Percentiles rank a stretch among this genome's conserved stretches.
These are phyloP conservation scores for Pseudozyma tsukubaensis DNA, from an alignment of 1,284 basidiomycete species.

Conservation along the genomic window DNA sequence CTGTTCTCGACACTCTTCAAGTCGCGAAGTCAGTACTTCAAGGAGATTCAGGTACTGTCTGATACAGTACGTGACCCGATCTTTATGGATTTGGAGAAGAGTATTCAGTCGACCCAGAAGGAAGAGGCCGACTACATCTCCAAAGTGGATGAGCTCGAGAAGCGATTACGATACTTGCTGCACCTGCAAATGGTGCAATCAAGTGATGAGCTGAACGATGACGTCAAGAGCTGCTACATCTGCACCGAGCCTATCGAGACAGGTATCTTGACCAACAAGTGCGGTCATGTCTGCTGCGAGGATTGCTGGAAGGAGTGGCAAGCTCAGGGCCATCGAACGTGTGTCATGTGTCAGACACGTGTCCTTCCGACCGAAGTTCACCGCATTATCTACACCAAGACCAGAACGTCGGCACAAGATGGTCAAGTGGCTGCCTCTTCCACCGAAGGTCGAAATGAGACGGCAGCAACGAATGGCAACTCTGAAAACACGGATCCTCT, in stretches of 20 bases:
- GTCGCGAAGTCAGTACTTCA: conserved; percentile 58
- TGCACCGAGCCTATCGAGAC: conserved; percentile 61
- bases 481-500: conserved; percentile 2
- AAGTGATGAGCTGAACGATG: conserved; percentile 38
- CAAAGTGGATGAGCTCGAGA: conserved; percentile 48
- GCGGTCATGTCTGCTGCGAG: conserved; percentile 63
- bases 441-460: not conserved
- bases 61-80: conserved; percentile 61
- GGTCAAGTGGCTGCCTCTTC: conserved; percentile 13
- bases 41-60: conserved; percentile 62
- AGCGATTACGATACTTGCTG: conserved; percentile 57
- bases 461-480: not conserved
- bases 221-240: conserved; percentile 56
- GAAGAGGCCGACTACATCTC: conserved; percentile 44
- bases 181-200: conserved; percentile 58
- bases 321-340: conserved; percentile 49
- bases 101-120: conserved; percentile 27
- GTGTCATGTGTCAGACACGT: conserved; percentile 61
- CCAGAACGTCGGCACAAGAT: conserved; percentile 2
- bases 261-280: conserved; percentile 61
- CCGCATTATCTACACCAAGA: conserved; percentile 53
- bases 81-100: conserved; percentile 33
- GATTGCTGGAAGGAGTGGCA: conserved; percentile 65
- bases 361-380: conserved; percentile 57
- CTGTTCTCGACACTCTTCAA: conserved; percentile 56